A percentile compares a stretch with the other conserved stretches of the same genome.
Conservation (phyloP, 495 filamentous ascomycete species). For the Podospora conica region DNA sequence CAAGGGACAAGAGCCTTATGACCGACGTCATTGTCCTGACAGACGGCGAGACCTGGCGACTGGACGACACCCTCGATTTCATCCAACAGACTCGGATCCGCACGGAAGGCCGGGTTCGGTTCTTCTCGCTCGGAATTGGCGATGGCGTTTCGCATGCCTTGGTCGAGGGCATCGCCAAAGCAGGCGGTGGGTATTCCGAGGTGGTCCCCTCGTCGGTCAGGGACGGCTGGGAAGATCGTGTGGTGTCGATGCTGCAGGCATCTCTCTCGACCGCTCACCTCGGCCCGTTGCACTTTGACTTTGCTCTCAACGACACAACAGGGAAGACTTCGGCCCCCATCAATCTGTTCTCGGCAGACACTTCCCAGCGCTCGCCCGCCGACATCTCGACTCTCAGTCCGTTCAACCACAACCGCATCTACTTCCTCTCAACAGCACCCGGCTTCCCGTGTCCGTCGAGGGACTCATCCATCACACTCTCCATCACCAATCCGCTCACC, state of each 20-base stretch:
- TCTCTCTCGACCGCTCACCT: conserved; percentile 13
- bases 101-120: conserved; percentile 14
- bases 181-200: conserved; percentile 15
- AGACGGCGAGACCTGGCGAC: conserved; percentile 14
- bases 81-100: not conserved
- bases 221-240: conserved; percentile 16
- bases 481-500: not conserved
- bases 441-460: not conserved
- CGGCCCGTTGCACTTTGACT: conserved; percentile 10
- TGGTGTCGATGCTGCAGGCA: conserved; percentile 16
- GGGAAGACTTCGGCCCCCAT: not conserved
- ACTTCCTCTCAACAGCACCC: conserved; percentile 2
- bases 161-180: conserved; percentile 17
- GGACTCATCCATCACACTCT: not conserved
- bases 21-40: conserved; percentile 16
- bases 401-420: conserved; percentile 12
- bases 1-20: not conserved
- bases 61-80: conserved; percentile 11
- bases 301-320: not conserved
- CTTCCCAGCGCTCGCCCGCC: conserved; percentile 8
- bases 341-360: not conserved
- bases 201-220: conserved; percentile 7
- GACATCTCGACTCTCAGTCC: conserved; percentile 11
- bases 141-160: conserved; percentile 14
- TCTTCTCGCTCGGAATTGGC: conserved; percentile 17